phyloP scores from a whole-genome alignment of 441 rosid species.

The Aquilaria agallochum region DNA sequence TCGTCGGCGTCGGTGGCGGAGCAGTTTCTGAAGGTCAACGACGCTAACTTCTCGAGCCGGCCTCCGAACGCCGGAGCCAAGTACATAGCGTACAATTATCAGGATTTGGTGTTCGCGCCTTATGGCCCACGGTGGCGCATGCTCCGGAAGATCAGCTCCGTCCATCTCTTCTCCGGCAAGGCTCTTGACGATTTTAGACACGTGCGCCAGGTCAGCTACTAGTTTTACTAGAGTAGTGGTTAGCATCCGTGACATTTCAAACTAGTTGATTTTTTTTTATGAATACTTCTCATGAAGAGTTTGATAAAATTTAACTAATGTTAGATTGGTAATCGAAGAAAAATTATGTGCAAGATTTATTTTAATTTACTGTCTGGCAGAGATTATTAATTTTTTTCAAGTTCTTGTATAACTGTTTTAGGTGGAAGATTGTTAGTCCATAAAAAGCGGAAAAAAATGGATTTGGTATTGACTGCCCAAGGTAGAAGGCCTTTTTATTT shows the following conservation, averaged over 20 bases:
- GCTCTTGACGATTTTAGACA: conserved; percentile 69
- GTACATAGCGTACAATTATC: conserved; percentile 72
- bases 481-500: too few species aligned
- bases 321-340: too few species aligned
- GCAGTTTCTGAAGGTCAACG: conserved; percentile 65
- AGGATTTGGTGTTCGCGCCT: conserved; percentile 84
- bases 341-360: too few species aligned
- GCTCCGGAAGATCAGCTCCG: conserved; percentile 67
- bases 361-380: too few species aligned
- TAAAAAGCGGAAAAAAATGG: too few species aligned
- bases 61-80: conserved; percentile 84
- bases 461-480: too few species aligned
- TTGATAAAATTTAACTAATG: too few species aligned
- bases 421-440: too few species aligned
- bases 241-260: too few species aligned
- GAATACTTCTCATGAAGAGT: neutral
- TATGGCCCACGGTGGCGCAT: conserved; percentile 83
- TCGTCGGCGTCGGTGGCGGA: conserved; percentile 73
- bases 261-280: neutral
- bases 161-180: conserved; percentile 75
- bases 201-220: conserved; percentile 53
- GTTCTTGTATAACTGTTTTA: too few species aligned
- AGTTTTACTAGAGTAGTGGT: neutral
- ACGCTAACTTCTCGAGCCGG: conserved; percentile 72
- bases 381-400: too few species aligned